Evolutionary conservation across 108 stramenopile species (phyloP).

Genomic region (Cyclotella kingstonii): DNA sequence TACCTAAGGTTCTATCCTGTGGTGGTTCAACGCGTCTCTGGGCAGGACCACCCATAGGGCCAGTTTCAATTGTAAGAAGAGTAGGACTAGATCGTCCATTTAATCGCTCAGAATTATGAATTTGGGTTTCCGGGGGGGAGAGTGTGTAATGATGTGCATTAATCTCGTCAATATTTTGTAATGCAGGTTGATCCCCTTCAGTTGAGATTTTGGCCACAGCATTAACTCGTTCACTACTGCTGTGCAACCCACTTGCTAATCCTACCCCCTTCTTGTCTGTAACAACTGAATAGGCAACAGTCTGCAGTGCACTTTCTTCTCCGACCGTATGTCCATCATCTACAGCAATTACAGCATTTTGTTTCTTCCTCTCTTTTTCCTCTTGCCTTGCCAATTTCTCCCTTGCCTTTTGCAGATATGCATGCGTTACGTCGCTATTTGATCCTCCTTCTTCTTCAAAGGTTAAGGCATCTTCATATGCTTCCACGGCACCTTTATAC

Average conservation of each 20-base stretch:
- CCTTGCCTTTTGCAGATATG: slow-evolving; percentile 84
- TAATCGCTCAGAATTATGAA: slow-evolving; percentile 5
- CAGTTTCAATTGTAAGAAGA: slow-evolving; percentile 34
- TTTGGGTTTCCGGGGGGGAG: slow-evolving; percentile 8
- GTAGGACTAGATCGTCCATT: slow-evolving; percentile 17
- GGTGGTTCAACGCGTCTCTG: slow-evolving; percentile 25
- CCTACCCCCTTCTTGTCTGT: slow-evolving; percentile 53
- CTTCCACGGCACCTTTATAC: slow-evolving; percentile 78
- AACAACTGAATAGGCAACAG: slow-evolving; percentile 58
- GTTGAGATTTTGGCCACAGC: slow-evolving; percentile 8
- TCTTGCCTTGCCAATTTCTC: slow-evolving; percentile 63
- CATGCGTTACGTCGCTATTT: slow-evolving; percentile 63
- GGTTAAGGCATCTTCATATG: slow-evolving; percentile 82
- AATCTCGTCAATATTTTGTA: slow-evolving; percentile 31
- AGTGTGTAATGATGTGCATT: slow-evolving; percentile 2
- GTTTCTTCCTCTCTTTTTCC: slow-evolving; percentile 48
- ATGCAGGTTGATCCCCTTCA: slow-evolving; percentile 1
- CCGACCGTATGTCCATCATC: slow-evolving; percentile 53
- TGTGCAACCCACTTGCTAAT: slow-evolving; percentile 31
- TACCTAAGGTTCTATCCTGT: slow-evolving; percentile 1
- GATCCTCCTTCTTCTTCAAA: slow-evolving; percentile 61
- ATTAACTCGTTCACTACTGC: slow-evolving; percentile 16
- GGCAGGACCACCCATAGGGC: slow-evolving; percentile 43
- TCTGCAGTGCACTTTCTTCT: slow-evolving; percentile 53
- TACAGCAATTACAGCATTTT: slow-evolving; percentile 14